Conservation (phyloP, 177 flowering plant species). For the Vitis hybrid region DNA sequence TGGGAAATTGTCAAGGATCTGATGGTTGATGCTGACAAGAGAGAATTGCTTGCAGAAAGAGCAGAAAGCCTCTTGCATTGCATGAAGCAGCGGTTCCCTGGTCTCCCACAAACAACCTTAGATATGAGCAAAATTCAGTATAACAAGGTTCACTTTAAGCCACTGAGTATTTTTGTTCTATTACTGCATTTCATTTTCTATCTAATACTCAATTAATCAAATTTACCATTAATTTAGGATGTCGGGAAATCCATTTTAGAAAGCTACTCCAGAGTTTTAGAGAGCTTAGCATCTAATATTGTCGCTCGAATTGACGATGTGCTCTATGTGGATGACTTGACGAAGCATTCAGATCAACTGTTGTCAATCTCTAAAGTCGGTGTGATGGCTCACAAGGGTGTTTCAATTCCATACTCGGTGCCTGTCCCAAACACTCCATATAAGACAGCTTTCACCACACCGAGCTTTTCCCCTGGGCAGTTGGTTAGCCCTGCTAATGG, state of each 20-base stretch:
- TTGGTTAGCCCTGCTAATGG: constrained; percentile 35
- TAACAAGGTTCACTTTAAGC: constrained; percentile 50
- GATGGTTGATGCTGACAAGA: constrained; percentile 43
- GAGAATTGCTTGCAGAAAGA: constrained; percentile 41
- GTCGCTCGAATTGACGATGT: constrained; percentile 72
- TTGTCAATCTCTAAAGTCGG: constrained; percentile 37
- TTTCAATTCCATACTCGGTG: constrained; percentile 30
- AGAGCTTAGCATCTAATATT: constrained; percentile 73
- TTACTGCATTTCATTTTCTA: neutral
- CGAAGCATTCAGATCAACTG: constrained; percentile 49
- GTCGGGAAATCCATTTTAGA: constrained; percentile 69
- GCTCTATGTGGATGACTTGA: constrained; percentile 62
- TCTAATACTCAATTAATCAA: neutral
- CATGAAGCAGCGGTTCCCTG: constrained; percentile 52
- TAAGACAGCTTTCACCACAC: constrained; percentile 44
- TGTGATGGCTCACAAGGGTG: constrained; percentile 30
- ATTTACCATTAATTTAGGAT: constrained; percentile 35
- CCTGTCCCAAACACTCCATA: constrained; percentile 41
- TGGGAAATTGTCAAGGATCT: constrained; percentile 71
- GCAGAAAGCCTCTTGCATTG: constrained; percentile 48
- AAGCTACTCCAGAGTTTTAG: constrained; percentile 73
- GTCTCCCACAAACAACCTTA: constrained; percentile 50
- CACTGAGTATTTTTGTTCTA: neutral
- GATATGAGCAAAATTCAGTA: constrained; percentile 63
- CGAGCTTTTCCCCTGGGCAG: constrained; percentile 46